Evolutionary conservation across 2,329 filamentous ascomycete species (phyloP), one percentile per base, ranked within the genome.

Genomic region (Venturia oleaginea): DNA sequence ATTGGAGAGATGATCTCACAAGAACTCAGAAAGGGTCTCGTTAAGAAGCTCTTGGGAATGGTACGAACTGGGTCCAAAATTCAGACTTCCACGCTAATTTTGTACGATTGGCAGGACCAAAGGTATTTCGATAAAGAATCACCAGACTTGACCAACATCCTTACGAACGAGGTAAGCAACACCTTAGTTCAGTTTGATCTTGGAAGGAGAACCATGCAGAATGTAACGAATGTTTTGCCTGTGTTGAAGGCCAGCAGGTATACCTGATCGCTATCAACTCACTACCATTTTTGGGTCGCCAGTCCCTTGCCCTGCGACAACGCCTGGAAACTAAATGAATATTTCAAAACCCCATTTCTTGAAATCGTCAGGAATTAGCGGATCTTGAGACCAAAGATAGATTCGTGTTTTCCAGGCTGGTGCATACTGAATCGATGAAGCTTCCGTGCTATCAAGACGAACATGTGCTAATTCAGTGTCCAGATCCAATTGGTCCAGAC

Each of bases 111-210:
- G 10, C 43, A 46, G 43, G 43, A 46, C 43, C 43, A 46, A 46
- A 22, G n/a, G n/a, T 88, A 84, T 71, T 88, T 88, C 70, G 86
- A 89, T 68, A 79, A 86, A 11, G 81, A 84, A 59, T 80, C 85
- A 0, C 86, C 86, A n/a, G 84, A 88, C 71, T 81, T 89, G 17
- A 81, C 83, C 1, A 83, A 84, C 7, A 79, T 86, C n/a, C 80
- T 90, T 54, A 85, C 86, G 69, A 79, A 80, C 63, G 86, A 90
- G 69, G 43, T 46, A 46, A 46, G 43, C 5, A 3, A 46, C 43
- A 22, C 5, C 43, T 46, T 46, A 22, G 11, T 22, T 8, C 11
- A 22, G 24, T 19, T 11, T 46, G 19, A 22, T 46, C 11, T 22
- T 7, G 10, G n/a, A 46, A 15, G 38, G 38, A 10, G 8, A 37